These are phyloP conservation scores for Allomyces javanicus DNA, from an alignment of 192 early-diverging fungal genomes.

Conservation along the genomic window DNA sequence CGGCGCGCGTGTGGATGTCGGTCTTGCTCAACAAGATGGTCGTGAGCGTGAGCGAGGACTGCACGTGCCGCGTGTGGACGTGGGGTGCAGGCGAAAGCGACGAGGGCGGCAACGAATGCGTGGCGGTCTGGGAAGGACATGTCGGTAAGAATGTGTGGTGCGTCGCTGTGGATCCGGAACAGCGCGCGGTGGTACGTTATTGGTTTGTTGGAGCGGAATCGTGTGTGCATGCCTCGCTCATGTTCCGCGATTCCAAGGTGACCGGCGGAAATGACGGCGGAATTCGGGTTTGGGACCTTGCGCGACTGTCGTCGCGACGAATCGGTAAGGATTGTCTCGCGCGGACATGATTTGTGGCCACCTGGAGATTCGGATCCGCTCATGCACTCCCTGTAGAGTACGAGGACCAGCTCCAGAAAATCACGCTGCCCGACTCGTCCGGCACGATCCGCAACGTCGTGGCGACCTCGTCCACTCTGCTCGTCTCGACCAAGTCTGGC, in stretches of 20 bases:
- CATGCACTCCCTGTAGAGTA: not conserved
- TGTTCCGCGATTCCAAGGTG: constrained; percentile 12
- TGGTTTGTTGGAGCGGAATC: not conserved
- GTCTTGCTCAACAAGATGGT: constrained; percentile 30
- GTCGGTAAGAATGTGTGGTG: constrained; percentile 65
- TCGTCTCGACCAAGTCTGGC: not conserved
- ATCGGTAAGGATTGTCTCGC: constrained; percentile 16
- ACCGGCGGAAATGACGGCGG: constrained; percentile 69
- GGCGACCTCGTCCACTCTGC: not conserved
- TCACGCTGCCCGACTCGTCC: not conserved
- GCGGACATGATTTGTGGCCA: too few relatives aligned
- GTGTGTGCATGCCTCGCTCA: too few relatives aligned
- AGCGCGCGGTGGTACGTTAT: constrained; percentile 19
- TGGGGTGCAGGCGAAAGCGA: constrained; percentile 10
- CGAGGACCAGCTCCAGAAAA: not conserved
- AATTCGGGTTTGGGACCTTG: constrained; percentile 48
- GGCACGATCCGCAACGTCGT: not conserved
- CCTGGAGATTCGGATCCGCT: not conserved
- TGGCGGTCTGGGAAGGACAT: constrained; percentile 63
- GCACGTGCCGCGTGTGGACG: constrained; percentile 61
- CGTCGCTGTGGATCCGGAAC: constrained; percentile 33
- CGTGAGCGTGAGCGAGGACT: constrained; percentile 47
- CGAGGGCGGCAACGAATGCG: constrained; percentile 21
- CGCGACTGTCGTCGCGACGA: constrained; percentile 24
- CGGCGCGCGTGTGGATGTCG: constrained; percentile 62